Conservation (phyloP, 495 filamentous ascomycete genomes). For the Clavariopsis aquatica region DNA sequence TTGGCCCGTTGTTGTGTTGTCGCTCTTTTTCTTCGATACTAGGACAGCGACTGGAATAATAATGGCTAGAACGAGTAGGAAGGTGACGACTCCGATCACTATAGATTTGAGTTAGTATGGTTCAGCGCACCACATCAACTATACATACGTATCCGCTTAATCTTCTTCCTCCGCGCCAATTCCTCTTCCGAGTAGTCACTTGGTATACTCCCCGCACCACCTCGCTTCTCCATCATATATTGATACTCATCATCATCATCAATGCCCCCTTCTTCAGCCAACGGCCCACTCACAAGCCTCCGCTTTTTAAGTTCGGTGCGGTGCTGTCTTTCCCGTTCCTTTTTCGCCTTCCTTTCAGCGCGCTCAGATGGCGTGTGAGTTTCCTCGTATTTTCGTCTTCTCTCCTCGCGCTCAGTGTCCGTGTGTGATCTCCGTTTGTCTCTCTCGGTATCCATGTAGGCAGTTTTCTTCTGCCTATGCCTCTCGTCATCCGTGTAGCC, state of each 20-base stretch:
- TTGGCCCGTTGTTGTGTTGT: slow-evolving; percentile 25
- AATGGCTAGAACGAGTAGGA: slow-evolving; percentile 67
- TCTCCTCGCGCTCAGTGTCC: slow-evolving; percentile 30
- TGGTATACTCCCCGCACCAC: slow-evolving; percentile 37
- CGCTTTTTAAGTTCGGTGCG: slow-evolving; percentile 34
- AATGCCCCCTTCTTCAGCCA: slow-evolving; percentile 43
- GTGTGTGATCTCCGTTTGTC: slow-evolving; percentile 27
- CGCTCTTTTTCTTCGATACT: slow-evolving; percentile 64
- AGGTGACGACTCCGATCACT: slow-evolving; percentile 55
- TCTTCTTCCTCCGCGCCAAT: slow-evolving; percentile 37
- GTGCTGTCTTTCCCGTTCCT: slow-evolving; percentile 23
- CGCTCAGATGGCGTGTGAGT: slow-evolving; percentile 30
- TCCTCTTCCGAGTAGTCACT: slow-evolving; percentile 41
- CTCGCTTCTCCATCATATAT: slow-evolving; percentile 39
- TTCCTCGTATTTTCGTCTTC: slow-evolving; percentile 26
- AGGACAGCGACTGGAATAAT: slow-evolving; percentile 74
- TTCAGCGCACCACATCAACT: neutral
- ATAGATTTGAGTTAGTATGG: slow-evolving; percentile 24
- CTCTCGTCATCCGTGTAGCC: slow-evolving; percentile 40
- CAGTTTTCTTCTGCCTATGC: slow-evolving; percentile 40
- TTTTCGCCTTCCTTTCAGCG: slow-evolving; percentile 31
- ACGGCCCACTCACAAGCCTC: slow-evolving; percentile 45
- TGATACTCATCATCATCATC: slow-evolving; percentile 41
- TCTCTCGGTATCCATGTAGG: slow-evolving; percentile 18
- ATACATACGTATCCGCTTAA: slow-evolving; percentile 40